Evolutionary conservation across 2,329 filamentous ascomycete species (phyloP).

Genomic region (Diaporthe sp.): DNA sequence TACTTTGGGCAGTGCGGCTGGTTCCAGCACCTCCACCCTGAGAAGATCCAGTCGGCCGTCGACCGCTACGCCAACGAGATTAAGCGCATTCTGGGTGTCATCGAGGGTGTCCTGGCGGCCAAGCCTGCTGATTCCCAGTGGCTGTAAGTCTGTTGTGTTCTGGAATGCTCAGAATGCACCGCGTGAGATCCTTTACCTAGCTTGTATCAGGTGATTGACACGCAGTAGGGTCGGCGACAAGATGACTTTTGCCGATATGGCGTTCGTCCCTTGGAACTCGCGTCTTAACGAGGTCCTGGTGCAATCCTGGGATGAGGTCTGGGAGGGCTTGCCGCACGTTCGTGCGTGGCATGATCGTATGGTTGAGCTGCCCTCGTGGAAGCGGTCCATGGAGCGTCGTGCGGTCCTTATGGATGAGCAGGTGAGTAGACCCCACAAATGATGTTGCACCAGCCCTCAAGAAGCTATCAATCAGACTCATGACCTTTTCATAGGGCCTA

Average conservation of each 20-base stretch:
- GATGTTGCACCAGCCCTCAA: accelerated
- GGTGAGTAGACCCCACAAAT: not conserved
- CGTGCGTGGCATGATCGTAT: constrained; percentile 55
- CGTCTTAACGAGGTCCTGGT: constrained; percentile 44
- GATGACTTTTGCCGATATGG: constrained; percentile 46
- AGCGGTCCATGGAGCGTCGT: constrained; percentile 50
- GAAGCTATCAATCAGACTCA: too few species aligned
- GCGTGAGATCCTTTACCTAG: too few species aligned
- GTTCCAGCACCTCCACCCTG: constrained; percentile 53
- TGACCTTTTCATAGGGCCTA: constrained; percentile 46
- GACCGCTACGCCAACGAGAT: constrained; percentile 48
- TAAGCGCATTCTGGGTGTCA: constrained; percentile 45
- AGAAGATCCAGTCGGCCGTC: constrained; percentile 44
- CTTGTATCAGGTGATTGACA: too few species aligned
- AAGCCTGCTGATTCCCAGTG: constrained; percentile 43
- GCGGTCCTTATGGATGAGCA: constrained; percentile 53
- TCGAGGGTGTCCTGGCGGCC: constrained; percentile 44
- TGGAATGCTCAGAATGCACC: too few species aligned
- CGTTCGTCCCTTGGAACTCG: constrained; percentile 46
- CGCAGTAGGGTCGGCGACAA: constrained; percentile 43
- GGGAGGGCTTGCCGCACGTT: constrained; percentile 47
- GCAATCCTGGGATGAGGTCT: constrained; percentile 46
- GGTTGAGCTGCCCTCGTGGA: constrained; percentile 51
- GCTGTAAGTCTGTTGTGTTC: constrained; percentile 33
- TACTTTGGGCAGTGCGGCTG: constrained; percentile 59